Base-by-base conservation (phyloP, 805 yeast genomes). In the Saccharomyces mikatae region DNA sequence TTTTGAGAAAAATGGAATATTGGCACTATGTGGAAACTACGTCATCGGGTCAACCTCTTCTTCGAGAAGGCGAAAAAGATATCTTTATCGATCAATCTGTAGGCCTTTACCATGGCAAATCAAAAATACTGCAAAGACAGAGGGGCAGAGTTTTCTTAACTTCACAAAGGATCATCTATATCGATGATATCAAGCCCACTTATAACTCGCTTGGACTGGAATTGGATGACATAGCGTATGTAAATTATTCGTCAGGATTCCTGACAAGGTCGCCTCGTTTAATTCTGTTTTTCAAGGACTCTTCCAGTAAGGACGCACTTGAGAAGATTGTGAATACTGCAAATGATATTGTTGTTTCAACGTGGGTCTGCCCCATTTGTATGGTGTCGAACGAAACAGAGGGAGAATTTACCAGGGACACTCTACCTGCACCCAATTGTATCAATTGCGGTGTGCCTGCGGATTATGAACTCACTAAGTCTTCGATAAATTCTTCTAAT, bases 341-440 rank as follows among this genome's bases (percentile, higher is more conserved):
- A 21, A 17, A 14, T 10, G 50, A 41, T 3, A 49, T 44, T 4
- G 30, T n/a, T 24, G 27, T 30, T 1, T 55, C 62, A 3, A 41
- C 53, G 8, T 92, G 99, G 99, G 77, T 79, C 1, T 92, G 99
- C 67, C 85, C 86, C n/a, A 91, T 94, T 2, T 92, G 99, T 69
- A 69, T 66, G 10, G 60, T 79, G 2, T 65, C 68, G 6, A 59
- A 66, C 8, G 67, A 67, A 13, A 65, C 69, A 22, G 66, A 67
- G 46, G 62, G 66, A 57, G 48, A 49, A 50, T 27, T 64, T 9
- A 47, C 56, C 1, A 30, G 52, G 31, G 41, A 44, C 13, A 50
- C 58, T 0, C 59, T 64, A 9, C 65, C 63, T 8, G 57, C 74
- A 1, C 84, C 85, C 0, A 60, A 64, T 0, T 86, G 92, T 66